Percentiles rank a stretch among this genome's conserved stretches.
Evolutionary conservation across 345 rosid species (phyloP).

Genomic region (Rhodamnia rubescens): DNA sequence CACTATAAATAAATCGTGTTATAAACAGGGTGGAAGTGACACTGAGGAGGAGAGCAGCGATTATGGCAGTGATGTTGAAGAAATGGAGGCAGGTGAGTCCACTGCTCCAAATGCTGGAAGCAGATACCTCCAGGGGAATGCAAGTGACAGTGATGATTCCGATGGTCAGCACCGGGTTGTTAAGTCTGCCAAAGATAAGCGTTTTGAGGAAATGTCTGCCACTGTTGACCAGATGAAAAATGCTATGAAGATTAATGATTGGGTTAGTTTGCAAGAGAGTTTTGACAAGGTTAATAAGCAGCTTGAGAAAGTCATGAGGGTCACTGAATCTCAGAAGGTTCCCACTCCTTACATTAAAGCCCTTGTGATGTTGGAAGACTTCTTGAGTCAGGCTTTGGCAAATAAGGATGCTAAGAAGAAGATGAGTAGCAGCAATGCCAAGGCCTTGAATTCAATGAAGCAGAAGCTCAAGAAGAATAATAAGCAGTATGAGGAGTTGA

Average conservation of each 20-base stretch:
- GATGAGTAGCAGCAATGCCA: slow-evolving; percentile 94
- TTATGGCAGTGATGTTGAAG: slow-evolving; percentile 35
- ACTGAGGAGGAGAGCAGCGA: slow-evolving; percentile 55
- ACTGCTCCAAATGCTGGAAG: slow-evolving; percentile 14
- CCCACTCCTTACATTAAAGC: slow-evolving; percentile 68
- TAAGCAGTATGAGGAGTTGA: slow-evolving; percentile 70
- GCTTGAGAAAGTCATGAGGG: slow-evolving; percentile 90
- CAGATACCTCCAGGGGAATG: slow-evolving; percentile 43
- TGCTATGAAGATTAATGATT: slow-evolving; percentile 91
- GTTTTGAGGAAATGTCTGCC: slow-evolving; percentile 70
- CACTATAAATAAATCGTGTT: not conserved
- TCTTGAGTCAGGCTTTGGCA: slow-evolving; percentile 65
- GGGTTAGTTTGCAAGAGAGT: slow-evolving; percentile 78
- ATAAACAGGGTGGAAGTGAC: slow-evolving; percentile 51
- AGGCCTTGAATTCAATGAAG: slow-evolving; percentile 92
- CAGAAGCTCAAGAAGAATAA: slow-evolving; percentile 91
- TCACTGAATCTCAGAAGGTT: slow-evolving; percentile 57
- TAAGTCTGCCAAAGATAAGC: slow-evolving; percentile 79
- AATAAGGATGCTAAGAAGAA: slow-evolving; percentile 96
- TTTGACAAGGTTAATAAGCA: slow-evolving; percentile 90
- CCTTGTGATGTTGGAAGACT: slow-evolving; percentile 87
- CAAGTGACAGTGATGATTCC: slow-evolving; percentile 61
- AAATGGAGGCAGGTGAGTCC: slow-evolving; percentile 20
- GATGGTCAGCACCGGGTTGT: slow-evolving; percentile 63
- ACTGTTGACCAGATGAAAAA: slow-evolving; percentile 86